Conservation (phyloP, 345 rosid genomes). For the Gossypium herbaceum region DNA sequence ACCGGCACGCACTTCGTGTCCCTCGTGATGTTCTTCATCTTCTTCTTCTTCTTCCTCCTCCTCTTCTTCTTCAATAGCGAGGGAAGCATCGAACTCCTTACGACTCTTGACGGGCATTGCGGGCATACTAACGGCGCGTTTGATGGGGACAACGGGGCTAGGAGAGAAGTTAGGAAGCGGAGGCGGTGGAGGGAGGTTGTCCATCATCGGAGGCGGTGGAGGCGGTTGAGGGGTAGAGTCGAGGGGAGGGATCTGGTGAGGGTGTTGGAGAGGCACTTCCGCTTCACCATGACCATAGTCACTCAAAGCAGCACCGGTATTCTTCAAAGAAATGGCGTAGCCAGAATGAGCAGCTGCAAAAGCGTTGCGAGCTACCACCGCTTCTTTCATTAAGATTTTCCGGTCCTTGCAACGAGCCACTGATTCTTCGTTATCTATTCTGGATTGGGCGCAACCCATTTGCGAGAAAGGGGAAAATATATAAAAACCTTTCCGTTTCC, state of each 20-base stretch:
- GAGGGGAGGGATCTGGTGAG: constrained; percentile 30
- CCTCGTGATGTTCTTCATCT: constrained; percentile 6
- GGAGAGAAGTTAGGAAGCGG: constrained; percentile 79
- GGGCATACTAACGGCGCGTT: constrained; percentile 71
- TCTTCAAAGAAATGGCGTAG: constrained; percentile 64
- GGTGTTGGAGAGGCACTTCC: constrained; percentile 25
- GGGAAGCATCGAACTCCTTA: constrained; percentile 34
- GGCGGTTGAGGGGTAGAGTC: constrained; percentile 43
- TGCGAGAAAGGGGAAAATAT: background rate
- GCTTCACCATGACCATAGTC: constrained; percentile 89
- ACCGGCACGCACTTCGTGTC: constrained; percentile 20
- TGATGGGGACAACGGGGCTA: constrained; percentile 61
- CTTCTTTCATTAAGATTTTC: constrained; percentile 72
- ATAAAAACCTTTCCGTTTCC: background rate
- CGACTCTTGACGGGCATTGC: constrained; percentile 30
- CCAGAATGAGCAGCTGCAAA: constrained; percentile 84
- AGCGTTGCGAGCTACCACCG: constrained; percentile 70
- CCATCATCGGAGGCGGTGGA: constrained; percentile 58
- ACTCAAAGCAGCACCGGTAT: constrained; percentile 84
- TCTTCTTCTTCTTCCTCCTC: constrained; percentile 30
- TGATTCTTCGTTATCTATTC: constrained; percentile 78
- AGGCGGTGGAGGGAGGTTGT: constrained; percentile 66
- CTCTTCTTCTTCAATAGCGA: constrained; percentile 51
- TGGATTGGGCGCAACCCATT: constrained; percentile 96
- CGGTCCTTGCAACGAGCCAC: constrained; percentile 85